A percentile compares a stretch with the other conserved stretches of the same genome.
Conservation (phyloP, 2,329 filamentous ascomycete genomes). For the Neopestalotiopsis clavispora region DNA sequence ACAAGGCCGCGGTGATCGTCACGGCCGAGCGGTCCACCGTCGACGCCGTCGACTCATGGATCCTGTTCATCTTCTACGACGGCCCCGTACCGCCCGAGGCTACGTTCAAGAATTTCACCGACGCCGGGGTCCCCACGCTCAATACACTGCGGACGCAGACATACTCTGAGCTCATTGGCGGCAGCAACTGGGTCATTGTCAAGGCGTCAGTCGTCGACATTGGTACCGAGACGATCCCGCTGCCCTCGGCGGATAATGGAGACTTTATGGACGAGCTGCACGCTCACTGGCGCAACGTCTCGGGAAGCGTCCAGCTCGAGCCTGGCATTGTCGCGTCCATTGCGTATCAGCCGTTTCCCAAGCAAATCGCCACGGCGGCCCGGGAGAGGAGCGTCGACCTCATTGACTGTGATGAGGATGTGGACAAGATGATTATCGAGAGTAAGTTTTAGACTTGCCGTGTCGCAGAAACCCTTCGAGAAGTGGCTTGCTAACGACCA, state of each 20-base stretch:
- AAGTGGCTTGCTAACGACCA: not conserved
- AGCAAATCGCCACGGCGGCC: constrained; percentile 39
- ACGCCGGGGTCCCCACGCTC: constrained; percentile 42
- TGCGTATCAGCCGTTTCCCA: constrained; percentile 45
- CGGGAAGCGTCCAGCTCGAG: constrained; percentile 29
- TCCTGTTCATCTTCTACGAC: constrained; percentile 68
- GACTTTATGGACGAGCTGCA: constrained; percentile 38
- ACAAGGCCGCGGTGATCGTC: constrained; percentile 64
- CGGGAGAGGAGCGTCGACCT: constrained; percentile 40
- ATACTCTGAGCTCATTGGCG: constrained; percentile 51
- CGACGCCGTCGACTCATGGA: constrained; percentile 56
- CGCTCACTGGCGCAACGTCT: constrained; percentile 38
- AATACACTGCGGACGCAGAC: constrained; percentile 52
- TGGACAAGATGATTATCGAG: constrained; percentile 46
- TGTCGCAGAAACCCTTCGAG: not conserved
- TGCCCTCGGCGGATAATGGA: constrained; percentile 33
- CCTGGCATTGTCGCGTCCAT: constrained; percentile 38
- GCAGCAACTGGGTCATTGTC: constrained; percentile 47
- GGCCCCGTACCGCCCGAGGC: constrained; percentile 54
- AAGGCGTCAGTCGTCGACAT: constrained; percentile 38
- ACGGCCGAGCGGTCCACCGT: constrained; percentile 53
- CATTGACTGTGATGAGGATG: constrained; percentile 43
- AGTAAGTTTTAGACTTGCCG: not conserved
- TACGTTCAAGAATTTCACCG: constrained; percentile 62
- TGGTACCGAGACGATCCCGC: constrained; percentile 42